Evolutionary conservation across 1,139 yeast species (phyloP), one percentile per base, ranked within the genome.

Genomic region (Meyerozyma elateridarum): DNA sequence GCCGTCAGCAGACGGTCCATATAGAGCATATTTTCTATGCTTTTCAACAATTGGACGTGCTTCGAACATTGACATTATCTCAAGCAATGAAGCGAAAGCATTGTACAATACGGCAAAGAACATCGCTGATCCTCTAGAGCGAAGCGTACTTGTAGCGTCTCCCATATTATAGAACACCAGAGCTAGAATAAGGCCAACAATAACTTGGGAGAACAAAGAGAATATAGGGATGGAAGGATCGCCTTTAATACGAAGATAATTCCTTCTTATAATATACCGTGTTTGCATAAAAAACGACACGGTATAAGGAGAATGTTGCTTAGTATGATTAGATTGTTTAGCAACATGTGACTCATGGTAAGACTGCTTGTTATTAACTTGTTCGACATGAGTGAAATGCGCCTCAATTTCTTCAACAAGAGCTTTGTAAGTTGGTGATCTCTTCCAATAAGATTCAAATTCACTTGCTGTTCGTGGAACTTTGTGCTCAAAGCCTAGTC

Each of bases 1-100:
- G 6, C 84, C 77, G 51, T 79, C 84, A n/a, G 80, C 80, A 22
- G 83, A 72, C 20, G 80, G 76, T 39, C 77, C 78, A 45, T 79
- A 79, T 53, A 79, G 64, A 4, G 83, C 78, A 49, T 73, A 78
- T 17, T 73, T 65, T 44, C 73, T 74, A 45, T 79, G 85, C 51
- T 78, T 79, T 40, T 73, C 73, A 30, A 77, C 64, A 47, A 78
- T 72, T 14, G 76, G 76, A 50, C 85, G 70, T 32, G 73, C 67
- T 33, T 73, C 75, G 44, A 70, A 79, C 30, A 76, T 61, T 33
- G 70, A 55, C 36, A 76, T 64, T 46, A 77, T 74, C 56, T 76
- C 82, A 45, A 79, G 74, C 42, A 76, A 53, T 7, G 81, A 70
- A 7, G 77, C 57, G 45, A 76, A 66, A 20, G 81, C 73, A 54